phyloP scores from a whole-genome alignment of 345 rosid genomes.

The Firmiana major region DNA sequence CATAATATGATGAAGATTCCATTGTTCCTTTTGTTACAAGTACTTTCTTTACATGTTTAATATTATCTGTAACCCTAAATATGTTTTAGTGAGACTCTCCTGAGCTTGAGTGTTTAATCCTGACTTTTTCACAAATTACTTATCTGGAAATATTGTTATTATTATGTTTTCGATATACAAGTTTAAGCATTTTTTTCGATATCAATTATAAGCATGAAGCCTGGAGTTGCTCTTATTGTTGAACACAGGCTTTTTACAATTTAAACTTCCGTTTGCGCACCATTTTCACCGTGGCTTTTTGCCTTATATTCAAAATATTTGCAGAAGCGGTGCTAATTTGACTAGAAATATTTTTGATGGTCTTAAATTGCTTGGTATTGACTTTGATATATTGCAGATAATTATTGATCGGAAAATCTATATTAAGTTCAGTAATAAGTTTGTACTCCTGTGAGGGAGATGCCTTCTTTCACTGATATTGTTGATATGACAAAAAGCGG shows the following conservation, averaged over 20 bases:
- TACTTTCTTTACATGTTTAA: background rate
- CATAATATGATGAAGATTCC: background rate
- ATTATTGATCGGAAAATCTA: background rate
- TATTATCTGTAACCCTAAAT: background rate
- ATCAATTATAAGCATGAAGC: background rate
- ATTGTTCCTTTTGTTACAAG: background rate
- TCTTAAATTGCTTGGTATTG: background rate
- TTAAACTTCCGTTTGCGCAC: background rate
- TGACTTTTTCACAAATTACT: background rate
- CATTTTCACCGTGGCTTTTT: background rate
- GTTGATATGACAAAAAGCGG: background rate
- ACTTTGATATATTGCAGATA: background rate
- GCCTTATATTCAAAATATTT: background rate
- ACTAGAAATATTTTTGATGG: background rate
- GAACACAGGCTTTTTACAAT: background rate
- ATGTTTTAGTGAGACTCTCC: background rate
- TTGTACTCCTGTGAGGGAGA: background rate
- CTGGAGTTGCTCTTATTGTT: background rate
- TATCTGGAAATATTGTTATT: background rate
- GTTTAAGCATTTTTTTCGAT: background rate
- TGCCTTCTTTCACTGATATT: background rate
- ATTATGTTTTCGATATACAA: background rate
- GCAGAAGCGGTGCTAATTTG: background rate
- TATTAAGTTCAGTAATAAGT: background rate
- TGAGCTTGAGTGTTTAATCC: background rate